Conservation (phyloP, 2,329 filamentous ascomycete species). For the Ascocoryne sarcoides region DNA sequence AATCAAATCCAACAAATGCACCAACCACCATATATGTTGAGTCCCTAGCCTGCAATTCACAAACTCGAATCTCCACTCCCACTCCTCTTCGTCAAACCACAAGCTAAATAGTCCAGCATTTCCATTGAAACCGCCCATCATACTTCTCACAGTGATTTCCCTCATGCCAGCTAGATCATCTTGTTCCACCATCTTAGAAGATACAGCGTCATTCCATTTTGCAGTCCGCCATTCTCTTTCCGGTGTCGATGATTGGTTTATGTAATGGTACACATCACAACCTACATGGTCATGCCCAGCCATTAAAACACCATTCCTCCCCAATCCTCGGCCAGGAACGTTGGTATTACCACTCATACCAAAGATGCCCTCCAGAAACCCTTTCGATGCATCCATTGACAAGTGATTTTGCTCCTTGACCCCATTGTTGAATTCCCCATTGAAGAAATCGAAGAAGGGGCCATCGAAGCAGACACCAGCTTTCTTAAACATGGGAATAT, state of each 20-base stretch:
- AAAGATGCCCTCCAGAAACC: slow-evolving; percentile 77
- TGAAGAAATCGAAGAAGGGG: slow-evolving; percentile 75
- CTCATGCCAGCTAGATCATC: slow-evolving; percentile 55
- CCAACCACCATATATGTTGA: slow-evolving; percentile 91
- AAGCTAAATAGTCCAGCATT: slow-evolving; percentile 81
- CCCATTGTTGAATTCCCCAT: slow-evolving; percentile 54
- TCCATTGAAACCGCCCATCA: slow-evolving; percentile 97
- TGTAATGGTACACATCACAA: slow-evolving; percentile 80
- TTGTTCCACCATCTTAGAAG: slow-evolving; percentile 33
- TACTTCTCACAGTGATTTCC: slow-evolving; percentile 89
- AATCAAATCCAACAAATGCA: slow-evolving; percentile 60
- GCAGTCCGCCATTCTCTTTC: slow-evolving; percentile 32
- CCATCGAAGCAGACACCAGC: slow-evolving; percentile 74
- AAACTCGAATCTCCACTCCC: slow-evolving; percentile 79
- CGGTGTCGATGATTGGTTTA: slow-evolving; percentile 47
- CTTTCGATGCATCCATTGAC: slow-evolving; percentile 59
- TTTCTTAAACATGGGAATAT: slow-evolving; percentile 82
- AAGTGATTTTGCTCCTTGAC: slow-evolving; percentile 90
- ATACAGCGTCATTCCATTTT: slow-evolving; percentile 38
- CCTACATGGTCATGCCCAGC: slow-evolving; percentile 95
- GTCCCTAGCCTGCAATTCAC: slow-evolving; percentile 68
- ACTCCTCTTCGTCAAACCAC: slow-evolving; percentile 70
- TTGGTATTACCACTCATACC: slow-evolving; percentile 58
- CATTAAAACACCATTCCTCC: slow-evolving; percentile 68
- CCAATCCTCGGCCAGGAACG: slow-evolving; percentile 52